Base-by-base conservation (phyloP, 1,139 yeast genomes). In the Lodderomyces pseudojiufengensis region DNA sequence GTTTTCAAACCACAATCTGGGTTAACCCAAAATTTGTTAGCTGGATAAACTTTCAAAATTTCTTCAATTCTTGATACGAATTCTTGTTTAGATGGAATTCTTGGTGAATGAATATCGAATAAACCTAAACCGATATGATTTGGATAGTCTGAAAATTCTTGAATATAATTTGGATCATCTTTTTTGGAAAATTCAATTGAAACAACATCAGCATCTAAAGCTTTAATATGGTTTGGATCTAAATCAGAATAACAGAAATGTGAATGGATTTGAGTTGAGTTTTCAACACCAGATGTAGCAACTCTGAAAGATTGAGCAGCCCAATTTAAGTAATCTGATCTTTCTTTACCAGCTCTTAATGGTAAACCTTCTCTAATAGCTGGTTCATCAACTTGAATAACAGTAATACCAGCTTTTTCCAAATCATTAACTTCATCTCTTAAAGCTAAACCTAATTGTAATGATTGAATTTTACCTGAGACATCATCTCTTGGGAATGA, bases 1-100 rank as follows among this genome's bases (percentile, higher is more conserved):
- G 95, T 86, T 84, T 90, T 90, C 70, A 90, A 80, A 81, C 98
- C 98, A 83, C 98, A 92, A 77, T 92, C 98, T 61, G 98, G 98
- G 94, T 92, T 92, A 62, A 92, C 94, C 97, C 97, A 92, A 81
- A 92, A 85, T 73, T 90, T 90, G 66, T 85, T 85, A 62, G 94
- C 94, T 65, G 97, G 96, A 79, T 90, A 92, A 48, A 85, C 94
- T 76, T 88, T 87, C 71, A 92, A 77, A 76, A 92, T 90, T 65
- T 87, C 95, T 61, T 80, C 81, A 61, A 92, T 86, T 76, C 96
- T 88, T 64, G 83, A 72, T 65, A 87, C 82, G 70, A 92, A 90
- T 76, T 92, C 98, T 63, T 84, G 88, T 73, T 83, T 84, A 42
- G 97, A 90, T 61, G 98, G 98, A 60, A 92, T 87, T 80, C 98